A percentile compares a stretch with the other conserved stretches of the same genome.
Evolutionary conservation across 2,329 filamentous ascomycete species (phyloP).

Genomic region (Botrytis squamosa): DNA sequence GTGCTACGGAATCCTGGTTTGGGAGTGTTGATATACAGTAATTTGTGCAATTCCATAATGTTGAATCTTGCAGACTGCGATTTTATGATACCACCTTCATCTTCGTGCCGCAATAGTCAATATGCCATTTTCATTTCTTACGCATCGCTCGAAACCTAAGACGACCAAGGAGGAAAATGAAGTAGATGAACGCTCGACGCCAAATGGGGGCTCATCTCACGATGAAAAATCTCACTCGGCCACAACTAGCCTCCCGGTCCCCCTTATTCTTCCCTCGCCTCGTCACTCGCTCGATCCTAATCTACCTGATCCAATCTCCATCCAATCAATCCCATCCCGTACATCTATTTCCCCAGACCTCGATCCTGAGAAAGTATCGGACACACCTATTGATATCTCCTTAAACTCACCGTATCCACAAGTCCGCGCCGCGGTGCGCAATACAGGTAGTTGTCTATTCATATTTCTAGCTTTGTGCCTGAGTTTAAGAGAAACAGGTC

Average conservation of each 20-base stretch:
- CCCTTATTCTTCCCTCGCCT: not conserved
- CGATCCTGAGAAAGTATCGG: slow-evolving; percentile 25
- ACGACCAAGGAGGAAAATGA: not conserved
- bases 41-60: not conserved
- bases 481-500: too few relatives aligned
- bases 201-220: not conserved
- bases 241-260: not conserved
- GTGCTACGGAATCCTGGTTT: not conserved
- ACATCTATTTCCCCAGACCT: not conserved
- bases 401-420: slow-evolving; percentile 38
- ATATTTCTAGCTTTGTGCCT: slow-evolving; percentile 40
- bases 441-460: slow-evolving; percentile 58
- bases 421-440: slow-evolving; percentile 55
- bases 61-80: not conserved
- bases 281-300: not conserved
- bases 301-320: not conserved
- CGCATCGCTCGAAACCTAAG: not conserved
- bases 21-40: not conserved
- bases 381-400: not conserved
- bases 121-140: not conserved
- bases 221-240: not conserved
- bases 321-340: not conserved
- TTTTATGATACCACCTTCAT: not conserved
- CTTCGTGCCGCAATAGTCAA: too few relatives aligned
- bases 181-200: not conserved